These are phyloP conservation scores for Bacterosira constricta DNA, from an alignment of 108 stramenopile genomes.

Conservation along the genomic window DNA sequence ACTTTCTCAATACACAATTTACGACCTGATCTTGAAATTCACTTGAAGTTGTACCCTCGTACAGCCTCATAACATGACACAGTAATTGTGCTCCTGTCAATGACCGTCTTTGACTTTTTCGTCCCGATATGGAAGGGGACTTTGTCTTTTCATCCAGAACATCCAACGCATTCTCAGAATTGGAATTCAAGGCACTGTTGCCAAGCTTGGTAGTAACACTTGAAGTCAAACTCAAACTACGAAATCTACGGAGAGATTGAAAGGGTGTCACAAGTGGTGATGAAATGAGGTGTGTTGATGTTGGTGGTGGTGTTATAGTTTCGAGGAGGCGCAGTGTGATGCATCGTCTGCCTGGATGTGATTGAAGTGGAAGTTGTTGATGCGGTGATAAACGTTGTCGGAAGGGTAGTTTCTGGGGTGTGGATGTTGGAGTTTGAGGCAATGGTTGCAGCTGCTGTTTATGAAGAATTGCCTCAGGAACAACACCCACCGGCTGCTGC, in stretches of 20 bases:
- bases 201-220: neutral
- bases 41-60: constrained; percentile 70
- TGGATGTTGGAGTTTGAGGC: too few species aligned
- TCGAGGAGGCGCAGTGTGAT: too few species aligned
- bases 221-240: neutral
- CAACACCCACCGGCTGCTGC: too few species aligned
- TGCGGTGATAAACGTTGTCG: too few species aligned
- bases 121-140: neutral
- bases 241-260: neutral
- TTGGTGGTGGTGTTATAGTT: too few species aligned
- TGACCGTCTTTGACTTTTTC: neutral
- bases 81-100: constrained; percentile 65
- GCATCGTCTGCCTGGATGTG: too few species aligned
- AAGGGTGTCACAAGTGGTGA: too few species aligned
- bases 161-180: neutral
- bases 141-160: constrained; percentile 6
- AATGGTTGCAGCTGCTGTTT: too few species aligned
- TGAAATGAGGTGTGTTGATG: too few species aligned
- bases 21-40: constrained; percentile 80
- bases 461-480: too few species aligned
- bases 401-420: too few species aligned
- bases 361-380: too few species aligned
- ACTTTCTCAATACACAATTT: constrained; percentile 56
- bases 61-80: constrained; percentile 90
- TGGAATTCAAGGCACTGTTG: neutral